These are phyloP conservation scores for Yamadazyma atlantica DNA, from an alignment of 1,139 yeast species.

Conservation along the genomic window DNA sequence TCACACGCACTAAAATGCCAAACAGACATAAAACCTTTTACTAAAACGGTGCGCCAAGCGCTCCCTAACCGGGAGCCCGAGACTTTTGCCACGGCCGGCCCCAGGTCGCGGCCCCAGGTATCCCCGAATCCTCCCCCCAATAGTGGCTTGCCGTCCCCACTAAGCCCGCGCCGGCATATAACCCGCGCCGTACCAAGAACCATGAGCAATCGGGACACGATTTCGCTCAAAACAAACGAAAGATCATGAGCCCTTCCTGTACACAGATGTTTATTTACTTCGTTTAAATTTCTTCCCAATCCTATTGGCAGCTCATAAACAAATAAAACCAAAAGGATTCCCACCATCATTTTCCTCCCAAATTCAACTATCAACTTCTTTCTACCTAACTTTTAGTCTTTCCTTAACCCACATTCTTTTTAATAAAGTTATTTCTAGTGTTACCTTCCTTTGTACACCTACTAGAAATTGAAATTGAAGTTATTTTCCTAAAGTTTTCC, in stretches of 20 bases:
- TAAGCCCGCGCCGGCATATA: no score
- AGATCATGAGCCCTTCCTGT: not conserved
- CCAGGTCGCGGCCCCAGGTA: not conserved
- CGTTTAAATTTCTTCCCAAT: slow-evolving; percentile 3
- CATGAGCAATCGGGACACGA: not conserved
- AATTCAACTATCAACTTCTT: slow-evolving; percentile 3
- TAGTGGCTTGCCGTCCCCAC: no score
- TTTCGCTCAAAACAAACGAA: not conserved
- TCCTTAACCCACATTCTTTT: slow-evolving; percentile 15
- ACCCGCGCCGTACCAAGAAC: no score
- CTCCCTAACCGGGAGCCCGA: not conserved
- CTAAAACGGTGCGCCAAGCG: not conserved
- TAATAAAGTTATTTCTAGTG: slow-evolving; percentile 1
- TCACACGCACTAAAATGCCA: not conserved
- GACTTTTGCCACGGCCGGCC: not conserved
- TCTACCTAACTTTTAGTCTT: slow-evolving; percentile 25
- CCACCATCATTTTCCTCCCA: slow-evolving; percentile 3
- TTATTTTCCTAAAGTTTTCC: not conserved
- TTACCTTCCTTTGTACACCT: not conserved
- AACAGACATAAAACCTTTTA: not conserved
- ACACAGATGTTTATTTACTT: slow-evolving; percentile 2
- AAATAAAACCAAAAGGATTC: slow-evolving; percentile 7
- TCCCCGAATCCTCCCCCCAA: not conserved
- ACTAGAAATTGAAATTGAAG: slow-evolving; percentile 3
- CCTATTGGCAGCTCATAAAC: not conserved